phyloP scores from a whole-genome alignment of 2,329 filamentous ascomycete species.

The Botrytis aclada region DNA sequence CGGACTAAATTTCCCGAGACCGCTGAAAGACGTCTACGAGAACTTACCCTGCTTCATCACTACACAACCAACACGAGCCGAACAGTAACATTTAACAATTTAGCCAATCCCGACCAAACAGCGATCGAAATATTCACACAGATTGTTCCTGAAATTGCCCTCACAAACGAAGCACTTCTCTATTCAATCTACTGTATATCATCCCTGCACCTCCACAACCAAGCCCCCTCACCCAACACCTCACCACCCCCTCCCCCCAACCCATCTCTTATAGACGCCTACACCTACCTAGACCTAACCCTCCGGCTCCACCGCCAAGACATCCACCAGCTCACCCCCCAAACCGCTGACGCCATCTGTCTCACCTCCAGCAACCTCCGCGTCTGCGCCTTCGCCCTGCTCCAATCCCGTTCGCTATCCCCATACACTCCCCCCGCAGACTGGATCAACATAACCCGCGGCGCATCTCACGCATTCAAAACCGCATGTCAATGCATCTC shows the following conservation, averaged over 20 bases:
- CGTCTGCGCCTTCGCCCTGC: slow-evolving; percentile 24
- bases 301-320: background rate
- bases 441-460: slow-evolving; percentile 25
- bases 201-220: background rate
- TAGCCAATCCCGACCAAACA: background rate
- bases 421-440: slow-evolving; percentile 26
- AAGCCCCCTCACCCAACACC: background rate
- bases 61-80: slow-evolving; percentile 25
- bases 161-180: slow-evolving; percentile 13
- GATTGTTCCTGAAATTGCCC: slow-evolving; percentile 23
- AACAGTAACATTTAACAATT: slow-evolving; percentile 18
- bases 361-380: slow-evolving; percentile 25
- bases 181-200: background rate
- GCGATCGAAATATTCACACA: slow-evolving; percentile 15
- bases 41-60: slow-evolving; percentile 30
- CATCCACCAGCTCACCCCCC: background rate
- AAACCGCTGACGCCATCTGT: slow-evolving; percentile 22
- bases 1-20: slow-evolving; percentile 22
- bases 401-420: slow-evolving; percentile 23
- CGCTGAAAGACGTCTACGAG: slow-evolving; percentile 23
- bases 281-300: background rate
- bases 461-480: slow-evolving; percentile 19
- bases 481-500: background rate
- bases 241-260: background rate
- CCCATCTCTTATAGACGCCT: background rate